Percentiles rank a stretch among this genome's conserved stretches.
phyloP scores from a whole-genome alignment of 2,329 filamentous ascomycete genomes.

The Fusarium sp. region DNA sequence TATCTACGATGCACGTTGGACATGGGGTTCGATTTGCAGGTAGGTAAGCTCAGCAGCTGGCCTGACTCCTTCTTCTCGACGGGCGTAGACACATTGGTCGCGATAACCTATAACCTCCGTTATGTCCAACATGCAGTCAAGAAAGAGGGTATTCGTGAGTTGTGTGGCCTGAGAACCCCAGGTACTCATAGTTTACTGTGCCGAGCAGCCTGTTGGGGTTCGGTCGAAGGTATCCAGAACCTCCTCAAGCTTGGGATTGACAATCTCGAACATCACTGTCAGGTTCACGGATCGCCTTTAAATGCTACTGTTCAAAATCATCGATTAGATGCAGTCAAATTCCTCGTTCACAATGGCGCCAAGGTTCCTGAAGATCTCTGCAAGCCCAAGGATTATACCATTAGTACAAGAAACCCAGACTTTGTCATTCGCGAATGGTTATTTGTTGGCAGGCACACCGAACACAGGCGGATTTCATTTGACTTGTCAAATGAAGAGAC shows the following conservation, averaged over 20 bases:
- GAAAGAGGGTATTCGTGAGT: neutral
- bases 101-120: fast-evolving
- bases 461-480: neutral
- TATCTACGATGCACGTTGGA: neutral
- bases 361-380: fast-evolving
- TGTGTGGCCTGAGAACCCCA: neutral
- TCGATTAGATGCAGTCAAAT: neutral
- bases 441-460: neutral
- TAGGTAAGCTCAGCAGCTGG: neutral
- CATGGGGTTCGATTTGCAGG: neutral
- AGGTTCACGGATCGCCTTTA: neutral
- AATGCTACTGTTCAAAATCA: neutral
- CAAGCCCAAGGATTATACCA: fast-evolving
- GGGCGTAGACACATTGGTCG: fast-evolving
- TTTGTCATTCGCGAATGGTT: neutral
- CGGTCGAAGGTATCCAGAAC: neutral
- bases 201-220: neutral
- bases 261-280: neutral
- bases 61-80: neutral
- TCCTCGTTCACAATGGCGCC: neutral
- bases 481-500: too few relatives aligned
- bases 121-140: neutral
- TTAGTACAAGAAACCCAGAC: neutral
- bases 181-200: neutral
- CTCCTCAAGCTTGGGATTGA: neutral